Evolutionary conservation across 495 filamentous ascomycete genomes (phyloP).

Genomic region (Penicillium angulare): DNA sequence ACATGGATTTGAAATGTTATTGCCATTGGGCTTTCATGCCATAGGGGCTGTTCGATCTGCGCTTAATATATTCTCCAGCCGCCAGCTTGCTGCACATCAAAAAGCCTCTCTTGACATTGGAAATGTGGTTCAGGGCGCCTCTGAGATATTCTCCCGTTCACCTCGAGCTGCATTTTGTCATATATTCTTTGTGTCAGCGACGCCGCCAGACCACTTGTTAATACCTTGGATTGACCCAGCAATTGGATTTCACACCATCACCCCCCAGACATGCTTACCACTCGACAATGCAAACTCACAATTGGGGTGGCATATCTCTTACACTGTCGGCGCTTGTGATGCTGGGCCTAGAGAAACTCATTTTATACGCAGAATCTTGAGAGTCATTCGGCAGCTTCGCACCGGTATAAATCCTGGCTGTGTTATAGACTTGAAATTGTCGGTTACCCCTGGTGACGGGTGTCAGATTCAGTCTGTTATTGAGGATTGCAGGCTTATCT

Average conservation of each 20-base stretch:
- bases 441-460: conserved; percentile 5
- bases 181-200: conserved; percentile 20
- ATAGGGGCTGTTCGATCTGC: conserved; percentile 11
- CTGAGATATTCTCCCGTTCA: conserved; percentile 11
- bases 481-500: conserved; percentile 5
- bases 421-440: conserved; percentile 15
- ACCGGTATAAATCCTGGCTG: conserved; percentile 22
- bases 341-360: conserved; percentile 1
- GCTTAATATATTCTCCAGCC: conserved; percentile 9
- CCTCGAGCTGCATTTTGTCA: conserved; percentile 23
- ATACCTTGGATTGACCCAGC: conserved; percentile 18
- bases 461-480: conserved; percentile 15
- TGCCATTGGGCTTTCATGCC: conserved; percentile 25
- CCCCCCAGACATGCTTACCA: conserved; percentile 15
- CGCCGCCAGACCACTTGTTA: conserved; percentile 1
- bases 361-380: conserved; percentile 18
- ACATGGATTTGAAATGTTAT: conserved; percentile 13
- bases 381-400: conserved; percentile 22
- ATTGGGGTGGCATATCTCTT: conserved; percentile 25
- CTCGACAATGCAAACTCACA: conserved; percentile 1
- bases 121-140: conserved; percentile 9
- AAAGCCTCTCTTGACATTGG: neutral
- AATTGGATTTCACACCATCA: conserved; percentile 28
- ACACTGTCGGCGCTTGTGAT: conserved; percentile 8
- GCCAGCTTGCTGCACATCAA: neutral